Evolutionary conservation across 805 yeast species (phyloP).

Genomic region (Wickerhamiella alocasiicola): DNA sequence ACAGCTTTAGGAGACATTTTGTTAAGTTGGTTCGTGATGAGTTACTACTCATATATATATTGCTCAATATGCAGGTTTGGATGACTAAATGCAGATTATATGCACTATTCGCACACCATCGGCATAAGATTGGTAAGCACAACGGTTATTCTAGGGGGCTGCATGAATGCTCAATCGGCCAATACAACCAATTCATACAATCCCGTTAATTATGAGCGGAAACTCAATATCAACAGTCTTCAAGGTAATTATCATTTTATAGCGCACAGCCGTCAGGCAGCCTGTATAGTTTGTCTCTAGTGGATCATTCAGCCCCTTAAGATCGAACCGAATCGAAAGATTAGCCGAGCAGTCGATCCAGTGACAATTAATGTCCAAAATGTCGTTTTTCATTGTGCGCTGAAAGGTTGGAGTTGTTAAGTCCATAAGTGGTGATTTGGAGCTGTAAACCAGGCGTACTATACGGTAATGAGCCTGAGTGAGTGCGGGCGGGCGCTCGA

Average conservation of each 20-base stretch:
- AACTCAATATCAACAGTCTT: neutral
- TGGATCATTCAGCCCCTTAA: neutral
- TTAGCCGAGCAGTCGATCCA: neutral
- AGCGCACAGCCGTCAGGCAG: constrained; percentile 3
- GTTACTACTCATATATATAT: too few species aligned
- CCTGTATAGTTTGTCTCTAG: constrained; percentile 2
- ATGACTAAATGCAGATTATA: too few species aligned
- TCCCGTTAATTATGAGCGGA: neutral
- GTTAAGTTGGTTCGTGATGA: too few species aligned
- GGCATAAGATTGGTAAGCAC: too few species aligned
- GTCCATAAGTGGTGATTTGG: neutral
- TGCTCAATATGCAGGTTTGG: too few species aligned
- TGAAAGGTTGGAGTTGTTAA: neutral
- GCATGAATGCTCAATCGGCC: neutral
- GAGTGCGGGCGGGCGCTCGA: neutral
- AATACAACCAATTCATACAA: neutral
- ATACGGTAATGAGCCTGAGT: neutral
- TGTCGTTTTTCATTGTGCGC: neutral
- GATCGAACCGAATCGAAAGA: neutral
- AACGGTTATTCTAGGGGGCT: too few species aligned
- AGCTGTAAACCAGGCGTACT: neutral
- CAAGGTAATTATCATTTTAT: neutral
- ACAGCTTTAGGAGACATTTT: constrained; percentile 18
- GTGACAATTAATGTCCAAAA: neutral
- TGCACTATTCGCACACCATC: too few species aligned